Percentiles rank a stretch among this genome's conserved stretches.
Evolutionary conservation across 225 moss, liverwort and hornwort genomes (phyloP).

Genomic region (Sphagnum contortum): DNA sequence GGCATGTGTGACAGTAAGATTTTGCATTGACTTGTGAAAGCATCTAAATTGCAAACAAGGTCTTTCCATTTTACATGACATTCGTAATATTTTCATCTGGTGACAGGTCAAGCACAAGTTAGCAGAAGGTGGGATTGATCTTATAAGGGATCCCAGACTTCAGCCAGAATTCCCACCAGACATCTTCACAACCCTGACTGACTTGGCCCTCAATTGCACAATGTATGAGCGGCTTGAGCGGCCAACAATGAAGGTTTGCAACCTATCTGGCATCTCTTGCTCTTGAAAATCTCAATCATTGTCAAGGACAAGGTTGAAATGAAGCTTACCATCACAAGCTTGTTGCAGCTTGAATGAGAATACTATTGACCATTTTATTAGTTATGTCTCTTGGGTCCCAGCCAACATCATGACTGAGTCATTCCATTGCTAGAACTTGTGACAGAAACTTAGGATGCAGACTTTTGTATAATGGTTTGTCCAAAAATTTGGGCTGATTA

Average conservation of each 20-base stretch:
- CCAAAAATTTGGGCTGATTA: too few relatives aligned
- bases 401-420: too few relatives aligned
- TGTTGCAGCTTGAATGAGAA: too few relatives aligned
- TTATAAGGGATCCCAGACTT: constrained; percentile 17
- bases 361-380: neutral
- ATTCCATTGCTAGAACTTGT: too few relatives aligned
- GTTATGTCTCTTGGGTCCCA: neutral
- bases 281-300: neutral
- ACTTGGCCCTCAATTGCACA: constrained; percentile 19
- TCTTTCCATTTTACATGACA: too few relatives aligned
- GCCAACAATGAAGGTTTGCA: constrained; percentile 31
- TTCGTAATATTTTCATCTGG: neutral
- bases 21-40: too few relatives aligned
- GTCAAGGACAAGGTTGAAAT: neutral
- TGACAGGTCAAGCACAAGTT: constrained; percentile 22
- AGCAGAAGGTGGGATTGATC: constrained; percentile 15
- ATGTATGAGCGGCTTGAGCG: constrained; percentile 19
- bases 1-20: too few relatives aligned
- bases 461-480: too few relatives aligned
- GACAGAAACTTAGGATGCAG: too few relatives aligned
- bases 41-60: too few relatives aligned
- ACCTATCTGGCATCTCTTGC: neutral
- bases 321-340: neutral
- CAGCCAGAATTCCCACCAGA: constrained; percentile 18
- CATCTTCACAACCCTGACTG: constrained; percentile 12